These are phyloP conservation scores for Aspergillus fructus DNA, from an alignment of 2,329 filamentous ascomycete genomes.

Conservation along the genomic window DNA sequence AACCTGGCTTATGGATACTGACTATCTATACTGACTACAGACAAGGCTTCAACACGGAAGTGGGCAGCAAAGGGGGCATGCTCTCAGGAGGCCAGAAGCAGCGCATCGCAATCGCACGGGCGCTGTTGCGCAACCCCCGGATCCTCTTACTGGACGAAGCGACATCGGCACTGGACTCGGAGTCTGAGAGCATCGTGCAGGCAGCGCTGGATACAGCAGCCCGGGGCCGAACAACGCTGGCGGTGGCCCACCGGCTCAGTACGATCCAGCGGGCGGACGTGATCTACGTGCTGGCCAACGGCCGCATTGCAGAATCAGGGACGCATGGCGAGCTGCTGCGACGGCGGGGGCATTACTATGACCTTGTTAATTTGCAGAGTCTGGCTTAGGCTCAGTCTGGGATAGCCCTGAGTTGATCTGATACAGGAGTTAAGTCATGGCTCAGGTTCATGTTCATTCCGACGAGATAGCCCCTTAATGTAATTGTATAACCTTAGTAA, in stretches of 20 bases:
- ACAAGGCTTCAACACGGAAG: slow-evolving; percentile 24
- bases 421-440: too few relatives aligned
- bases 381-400: slow-evolving; percentile 45
- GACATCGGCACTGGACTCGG: slow-evolving; percentile 48
- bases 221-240: slow-evolving; percentile 81
- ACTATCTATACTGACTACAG: not conserved
- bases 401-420: not conserved
- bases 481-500: too few relatives aligned
- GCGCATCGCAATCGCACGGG: slow-evolving; percentile 36
- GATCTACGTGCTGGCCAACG: slow-evolving; percentile 90
- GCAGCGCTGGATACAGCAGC: slow-evolving; percentile 75
- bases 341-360: slow-evolving; percentile 67
- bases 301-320: slow-evolving; percentile 76
- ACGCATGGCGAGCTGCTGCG: slow-evolving; percentile 71
- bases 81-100: slow-evolving; percentile 39
- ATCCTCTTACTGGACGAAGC: slow-evolving; percentile 28
- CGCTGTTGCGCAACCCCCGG: slow-evolving; percentile 34
- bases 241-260: slow-evolving; percentile 81
- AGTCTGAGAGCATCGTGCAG: slow-evolving; percentile 54
- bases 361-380: slow-evolving; percentile 75
- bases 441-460: too few relatives aligned
- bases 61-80: slow-evolving; percentile 24
- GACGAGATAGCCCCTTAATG: too few relatives aligned
- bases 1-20: too few relatives aligned
- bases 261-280: slow-evolving; percentile 90